Evolutionary conservation across 768 basidiomycete species (phyloP), one percentile per base, ranked within the genome.

Genomic region (Pholiota microspora): DNA sequence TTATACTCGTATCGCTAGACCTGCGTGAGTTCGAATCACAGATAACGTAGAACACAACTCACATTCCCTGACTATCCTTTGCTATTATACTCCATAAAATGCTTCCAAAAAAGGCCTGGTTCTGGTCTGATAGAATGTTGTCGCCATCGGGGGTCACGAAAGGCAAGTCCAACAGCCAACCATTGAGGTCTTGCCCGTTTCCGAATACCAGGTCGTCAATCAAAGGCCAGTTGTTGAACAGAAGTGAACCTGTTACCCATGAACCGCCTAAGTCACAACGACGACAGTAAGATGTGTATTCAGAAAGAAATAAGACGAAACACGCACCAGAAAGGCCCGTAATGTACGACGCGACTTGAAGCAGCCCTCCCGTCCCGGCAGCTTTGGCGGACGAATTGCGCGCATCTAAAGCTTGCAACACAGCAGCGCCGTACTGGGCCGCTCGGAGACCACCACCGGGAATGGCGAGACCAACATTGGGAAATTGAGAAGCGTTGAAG

Each of bases 401-500:
- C 23, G 79, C 78, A 69, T 91, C 87, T 44, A 88, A 67, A 1
- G 75, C 84, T 12, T 71, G 76, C 16, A 86, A 61, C 49, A 80
- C 77, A 7, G 76, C 86, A 0, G 85, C 88, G 18, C 81, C 85
- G 53, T 78, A 87, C 55, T 82, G 79, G 0, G 86, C 86, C 0
- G 88, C 80, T 34, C 90, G 75, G 35, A 85, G 77, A 0, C 88
- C 88, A 12, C 86, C 86, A 2, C 90, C 90, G 21, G 85, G 84
- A 8, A 89, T 70, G 1, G 88, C 88, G 47, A 89, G 72, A 2
- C 80, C 87, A 23, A 89, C 69, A 49, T 72, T 77, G 7, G 84
- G 81, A 52, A 79, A 75, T n/a, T 35, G 27, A 23, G 68, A 65
- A 2, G 60, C 67, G 35, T 66, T 60, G 64, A 83, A 79, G 0